Evolutionary conservation across 2,329 filamentous ascomycete genomes (phyloP).

Genomic region (Xenoacremonium recifei): DNA sequence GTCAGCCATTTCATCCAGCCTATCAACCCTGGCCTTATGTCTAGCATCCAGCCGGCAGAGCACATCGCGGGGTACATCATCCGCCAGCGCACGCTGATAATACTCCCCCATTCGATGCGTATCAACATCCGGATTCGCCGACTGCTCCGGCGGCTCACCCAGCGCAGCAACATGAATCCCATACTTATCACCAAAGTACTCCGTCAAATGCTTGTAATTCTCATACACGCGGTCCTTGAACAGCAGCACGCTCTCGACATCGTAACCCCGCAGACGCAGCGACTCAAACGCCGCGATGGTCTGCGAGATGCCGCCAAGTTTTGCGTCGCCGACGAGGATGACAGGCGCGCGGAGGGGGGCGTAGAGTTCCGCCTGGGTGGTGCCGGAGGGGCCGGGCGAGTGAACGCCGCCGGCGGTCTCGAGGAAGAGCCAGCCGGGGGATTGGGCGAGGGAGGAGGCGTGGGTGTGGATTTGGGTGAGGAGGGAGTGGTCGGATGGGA

Average conservation of each 20-base stretch:
- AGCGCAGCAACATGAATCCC: slow-evolving; percentile 57
- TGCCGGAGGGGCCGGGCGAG: slow-evolving; percentile 74
- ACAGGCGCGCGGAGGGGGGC: slow-evolving; percentile 70
- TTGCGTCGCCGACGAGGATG: slow-evolving; percentile 71
- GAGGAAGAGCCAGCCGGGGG: slow-evolving; percentile 64
- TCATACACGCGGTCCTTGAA: slow-evolving; percentile 66
- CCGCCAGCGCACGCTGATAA: slow-evolving; percentile 50
- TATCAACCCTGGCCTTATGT: slow-evolving; percentile 55
- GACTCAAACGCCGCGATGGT: slow-evolving; percentile 82
- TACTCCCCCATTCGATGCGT: slow-evolving; percentile 59
- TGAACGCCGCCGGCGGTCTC: slow-evolving; percentile 84
- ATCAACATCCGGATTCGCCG: slow-evolving; percentile 44
- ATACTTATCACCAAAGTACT: slow-evolving; percentile 63
- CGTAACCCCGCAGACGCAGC: slow-evolving; percentile 73
- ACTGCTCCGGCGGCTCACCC: slow-evolving; percentile 56
- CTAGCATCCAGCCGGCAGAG: slow-evolving; percentile 50
- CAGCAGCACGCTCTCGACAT: slow-evolving; percentile 67
- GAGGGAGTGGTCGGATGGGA: slow-evolving; percentile 49
- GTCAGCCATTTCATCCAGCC: slow-evolving; percentile 59
- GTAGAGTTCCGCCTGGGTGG: slow-evolving; percentile 76
- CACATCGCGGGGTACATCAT: slow-evolving; percentile 40
- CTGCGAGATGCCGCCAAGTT: slow-evolving; percentile 75
- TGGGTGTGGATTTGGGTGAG: slow-evolving; percentile 43
- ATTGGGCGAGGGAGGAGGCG: slow-evolving; percentile 34
- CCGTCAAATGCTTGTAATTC: slow-evolving; percentile 65